Evolutionary conservation across 2,329 filamentous ascomycete species (phyloP).

Genomic region (Penicillium sp.): DNA sequence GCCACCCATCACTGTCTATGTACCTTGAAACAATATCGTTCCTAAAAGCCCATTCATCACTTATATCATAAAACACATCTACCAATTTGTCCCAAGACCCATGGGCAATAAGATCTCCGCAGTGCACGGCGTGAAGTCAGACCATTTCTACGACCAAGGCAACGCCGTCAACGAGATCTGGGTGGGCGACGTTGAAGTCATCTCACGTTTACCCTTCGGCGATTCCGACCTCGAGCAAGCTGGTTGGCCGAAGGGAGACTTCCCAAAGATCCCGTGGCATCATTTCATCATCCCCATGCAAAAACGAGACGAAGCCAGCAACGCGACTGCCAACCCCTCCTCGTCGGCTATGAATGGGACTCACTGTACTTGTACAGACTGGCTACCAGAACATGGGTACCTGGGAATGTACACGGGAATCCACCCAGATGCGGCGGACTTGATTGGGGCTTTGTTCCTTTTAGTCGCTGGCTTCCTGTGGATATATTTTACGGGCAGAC

Average conservation of each 20-base stretch:
- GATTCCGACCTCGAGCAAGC: conserved; percentile 42
- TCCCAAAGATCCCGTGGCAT: conserved; percentile 43
- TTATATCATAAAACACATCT: background rate
- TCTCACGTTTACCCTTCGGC: conserved; percentile 42
- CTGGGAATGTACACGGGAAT: background rate
- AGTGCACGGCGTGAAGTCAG: conserved; percentile 36
- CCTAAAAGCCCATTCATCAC: background rate
- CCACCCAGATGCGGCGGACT: rapidly evolving
- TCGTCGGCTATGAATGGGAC: background rate
- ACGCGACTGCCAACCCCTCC: background rate
- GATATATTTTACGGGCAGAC: rapidly evolving
- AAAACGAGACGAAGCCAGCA: background rate
- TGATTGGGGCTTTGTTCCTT: background rate
- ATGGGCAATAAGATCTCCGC: conserved; percentile 40
- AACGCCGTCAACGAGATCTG: conserved; percentile 43
- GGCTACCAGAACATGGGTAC: background rate
- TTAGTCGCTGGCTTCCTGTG: rapidly evolving
- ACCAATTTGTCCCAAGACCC: background rate
- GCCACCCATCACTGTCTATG: background rate
- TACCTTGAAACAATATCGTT: background rate
- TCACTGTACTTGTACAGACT: background rate
- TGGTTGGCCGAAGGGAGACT: conserved; percentile 33
- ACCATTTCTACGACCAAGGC: conserved; percentile 36
- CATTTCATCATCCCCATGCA: conserved; percentile 41
- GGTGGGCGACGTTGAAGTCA: conserved; percentile 38